Base-by-base conservation (phyloP, 257 asterid genomes). In the Fraxinus excelsior region DNA sequence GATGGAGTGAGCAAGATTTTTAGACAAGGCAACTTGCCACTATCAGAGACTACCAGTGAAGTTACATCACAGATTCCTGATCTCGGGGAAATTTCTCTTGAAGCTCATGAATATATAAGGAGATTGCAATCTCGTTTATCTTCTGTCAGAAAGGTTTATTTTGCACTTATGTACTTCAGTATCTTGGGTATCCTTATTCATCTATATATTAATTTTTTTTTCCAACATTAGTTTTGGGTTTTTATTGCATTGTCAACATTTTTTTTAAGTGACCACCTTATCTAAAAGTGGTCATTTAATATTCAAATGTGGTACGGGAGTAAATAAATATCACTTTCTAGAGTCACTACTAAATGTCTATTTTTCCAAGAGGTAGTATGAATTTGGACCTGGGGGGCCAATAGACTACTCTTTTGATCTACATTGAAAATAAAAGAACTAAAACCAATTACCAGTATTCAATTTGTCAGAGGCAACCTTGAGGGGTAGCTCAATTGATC, bases 51-150 rank as follows among this genome's bases (percentile, higher is more conserved):
- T 42, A 64, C 76, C 65, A 83, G 76, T 70, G 93, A 88, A 69
- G 49, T 79, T 40, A 82, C 82, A 28, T 68, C 78, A 56, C 76
- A 82, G 75, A 81, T 89, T 75, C 93, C 94, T 7, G 90, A 88
- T 76, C 85, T 91, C 32, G 94, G 91, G 75, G 92, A 90, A 83
- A 89, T 91, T 91, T 84, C 93, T 58, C 91, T 94, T 67, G 96
- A 95, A 87, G 96, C 96, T 82, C 89, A 80, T 49, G 80, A 88
- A 73, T 91, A 92, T 78, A 86, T 95, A 78, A 75, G 86, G 79
- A 87, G 83, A 67, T 80, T 95, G 85, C 93, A 81, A 60, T 86
- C 92, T 67, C 90, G 84, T 71, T 74, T 95, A 78, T 84, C 91
- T 77, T 93, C 94, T 51, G 88, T 80, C 56, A 91, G 88, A 83